Base-by-base conservation (phyloP, 768 basidiomycete genomes). In the Suillus luteus region DNA sequence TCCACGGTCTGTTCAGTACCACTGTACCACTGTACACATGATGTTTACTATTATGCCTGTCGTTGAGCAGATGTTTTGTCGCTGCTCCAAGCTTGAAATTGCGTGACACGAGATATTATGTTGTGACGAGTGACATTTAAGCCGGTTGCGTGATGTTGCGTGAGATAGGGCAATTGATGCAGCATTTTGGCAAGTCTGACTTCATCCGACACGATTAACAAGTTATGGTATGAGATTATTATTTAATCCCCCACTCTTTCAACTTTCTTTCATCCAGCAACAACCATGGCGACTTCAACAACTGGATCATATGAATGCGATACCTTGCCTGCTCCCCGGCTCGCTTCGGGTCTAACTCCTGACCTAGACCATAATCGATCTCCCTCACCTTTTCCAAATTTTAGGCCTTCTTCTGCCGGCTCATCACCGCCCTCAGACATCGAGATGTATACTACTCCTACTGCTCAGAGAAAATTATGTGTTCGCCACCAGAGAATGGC, bases 401-500 rank as follows among this genome's bases (percentile, higher is more conserved):
- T 35, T 40, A 41, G 27, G 31, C 3, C 54, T 33, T 37, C 17
- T 31, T 15, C 52, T 40, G 7, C 65, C 35, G 38, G 27, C 5
- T 62, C 54, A 60, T 66, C 65, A 51, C 64, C 17, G 31, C 33
- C 60, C 6, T 7, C 55, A 37, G 37, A 52, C 24, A 62, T 65
- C 37, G 41, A 60, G 60, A 64, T 31, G 37, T 59, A 77, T 2
- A 74, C 74, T 15, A 72, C 77, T 0, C 68, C 79, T 12, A 78
- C 79, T n/a, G 76, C 83, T 2, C 82, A 84, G 15, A 80, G 92
- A 55, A 96, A 94, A 78, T 83, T 97, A 19, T 98, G 96, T 73
- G 88, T 95, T 6, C 79, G 96, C 38, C 96, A 99, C 77, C 93
- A 96, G 79, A 85, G 96, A 55, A 99, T 96, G 89, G 96, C 96